Percentiles rank a stretch among this genome's conserved stretches.
Conservation (phyloP, 225 moss, liverwort and hornwort genomes). For the Physcomitrium patens region DNA sequence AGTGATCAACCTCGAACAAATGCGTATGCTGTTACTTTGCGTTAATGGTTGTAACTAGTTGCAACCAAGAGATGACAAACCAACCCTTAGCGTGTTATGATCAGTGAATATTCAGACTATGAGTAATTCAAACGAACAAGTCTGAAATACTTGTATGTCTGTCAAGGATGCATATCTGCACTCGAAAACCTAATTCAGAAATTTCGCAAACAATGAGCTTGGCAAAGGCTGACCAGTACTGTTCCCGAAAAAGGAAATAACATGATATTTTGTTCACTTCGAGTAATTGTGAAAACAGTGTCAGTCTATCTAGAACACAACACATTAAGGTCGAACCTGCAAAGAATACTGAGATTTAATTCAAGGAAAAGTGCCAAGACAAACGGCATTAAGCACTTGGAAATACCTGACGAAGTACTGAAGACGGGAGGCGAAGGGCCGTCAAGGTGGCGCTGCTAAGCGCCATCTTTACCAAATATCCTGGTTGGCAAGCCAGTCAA, state of each 20-base stretch:
- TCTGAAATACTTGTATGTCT: neutral
- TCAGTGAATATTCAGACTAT: neutral
- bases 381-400: neutral
- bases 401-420: constrained; percentile 39
- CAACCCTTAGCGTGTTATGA: neutral
- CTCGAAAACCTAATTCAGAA: neutral
- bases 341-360: neutral
- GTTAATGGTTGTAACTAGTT: neutral
- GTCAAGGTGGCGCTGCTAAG: constrained; percentile 46
- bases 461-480: constrained; percentile 36
- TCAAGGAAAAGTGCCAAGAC: neutral
- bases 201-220: neutral
- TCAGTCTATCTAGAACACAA: neutral
- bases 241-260: neutral
- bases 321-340: neutral
- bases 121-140: neutral
- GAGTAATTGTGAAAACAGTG: neutral
- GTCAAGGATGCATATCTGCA: neutral
- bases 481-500: neutral
- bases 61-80: neutral
- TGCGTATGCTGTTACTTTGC: neutral
- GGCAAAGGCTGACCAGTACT: neutral
- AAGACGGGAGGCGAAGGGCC: constrained; percentile 43
- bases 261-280: neutral
- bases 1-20: neutral